Evolutionary conservation across 1,139 yeast genomes (phyloP).

Genomic region (Wickerhamomyces sp.): DNA sequence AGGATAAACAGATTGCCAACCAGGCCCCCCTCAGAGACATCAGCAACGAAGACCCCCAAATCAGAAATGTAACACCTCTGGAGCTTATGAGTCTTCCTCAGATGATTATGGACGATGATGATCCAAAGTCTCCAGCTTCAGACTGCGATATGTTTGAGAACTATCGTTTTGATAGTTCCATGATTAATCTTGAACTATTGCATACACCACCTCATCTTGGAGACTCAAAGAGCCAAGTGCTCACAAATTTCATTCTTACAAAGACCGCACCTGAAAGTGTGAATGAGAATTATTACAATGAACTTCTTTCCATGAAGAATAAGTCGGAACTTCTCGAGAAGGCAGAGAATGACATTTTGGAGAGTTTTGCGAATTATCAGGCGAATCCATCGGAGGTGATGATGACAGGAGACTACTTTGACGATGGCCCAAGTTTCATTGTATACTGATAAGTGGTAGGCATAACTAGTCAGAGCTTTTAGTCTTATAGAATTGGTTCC

Average conservation of each 20-base stretch:
- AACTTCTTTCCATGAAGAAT: slow-evolving; percentile 4
- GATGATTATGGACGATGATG: not conserved
- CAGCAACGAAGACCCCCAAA: not conserved
- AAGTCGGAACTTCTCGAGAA: slow-evolving; percentile 3
- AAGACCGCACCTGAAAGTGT: not conserved
- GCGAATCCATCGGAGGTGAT: slow-evolving; percentile 15
- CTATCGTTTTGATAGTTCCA: not conserved
- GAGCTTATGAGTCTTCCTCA: not conserved
- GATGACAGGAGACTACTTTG: slow-evolving; percentile 3
- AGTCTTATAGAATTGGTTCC: too few relatives aligned
- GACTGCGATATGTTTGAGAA: not conserved
- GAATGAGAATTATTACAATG: slow-evolving; percentile 4
- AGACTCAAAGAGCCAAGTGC: not conserved
- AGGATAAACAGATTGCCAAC: not conserved
- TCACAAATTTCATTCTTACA: not conserved
- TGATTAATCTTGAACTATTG: not conserved
- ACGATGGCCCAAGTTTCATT: slow-evolving; percentile 14
- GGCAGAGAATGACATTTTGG: not conserved
- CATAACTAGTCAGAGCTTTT: too few relatives aligned
- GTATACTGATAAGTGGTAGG: not conserved
- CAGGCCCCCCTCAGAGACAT: not conserved
- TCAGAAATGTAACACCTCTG: not conserved
- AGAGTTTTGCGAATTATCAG: slow-evolving; percentile 4
- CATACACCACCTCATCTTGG: not conserved
- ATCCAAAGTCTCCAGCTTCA: not conserved